Base-by-base conservation (phyloP, 2,329 filamentous ascomycete genomes). In the Ophiosphaerella korrae region DNA sequence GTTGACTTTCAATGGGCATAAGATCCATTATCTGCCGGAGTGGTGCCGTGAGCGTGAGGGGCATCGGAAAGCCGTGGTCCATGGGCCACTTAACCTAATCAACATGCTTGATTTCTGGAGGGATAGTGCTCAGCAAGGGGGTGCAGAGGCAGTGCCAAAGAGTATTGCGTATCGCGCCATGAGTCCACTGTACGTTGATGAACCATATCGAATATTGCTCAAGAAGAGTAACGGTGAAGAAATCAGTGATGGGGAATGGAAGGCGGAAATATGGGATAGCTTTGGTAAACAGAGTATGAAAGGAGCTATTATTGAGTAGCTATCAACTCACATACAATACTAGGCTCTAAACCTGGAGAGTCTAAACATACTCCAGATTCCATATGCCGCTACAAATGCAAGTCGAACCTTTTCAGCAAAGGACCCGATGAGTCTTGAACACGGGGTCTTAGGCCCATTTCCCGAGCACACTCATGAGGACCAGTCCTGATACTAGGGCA, bases 1-100 rank as follows among this genome's bases (percentile, higher is more conserved):
- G 6, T 81, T 99, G 39, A 93, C 90, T 2, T 94, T 92, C 78
- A 99, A 99, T 74, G 91, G 90, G 1, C 94, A 99, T 73, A 82
- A 84, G 21, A 97, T 99, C 62, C 94, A 99, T 74, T 81, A 95
- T 18, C 88, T 96, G 67, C 83, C 82, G 1, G 70, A 81, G 42
- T 96, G 90, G 76, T 88, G 87, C 49, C 81, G 82, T 24, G 75
- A 83, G 9, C 78, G 86, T 4, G 94, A 97, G 73, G 89, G 89
- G 3, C 87, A 95, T 71, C 81, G 81, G 2, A 82, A 86, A 53
- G 78, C 90, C 23, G 81, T 99, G 7, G 89, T 97, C 45, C 94
- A 97, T 67, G 94, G 94, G 0, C 93, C 94, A 1, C 77, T 99
- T 48, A 86, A 86, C 1, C 80, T 96, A 34, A 87, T 73, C 39